phyloP scores from a whole-genome alignment of 495 filamentous ascomycete genomes.

The Aspergillus cristatus region DNA sequence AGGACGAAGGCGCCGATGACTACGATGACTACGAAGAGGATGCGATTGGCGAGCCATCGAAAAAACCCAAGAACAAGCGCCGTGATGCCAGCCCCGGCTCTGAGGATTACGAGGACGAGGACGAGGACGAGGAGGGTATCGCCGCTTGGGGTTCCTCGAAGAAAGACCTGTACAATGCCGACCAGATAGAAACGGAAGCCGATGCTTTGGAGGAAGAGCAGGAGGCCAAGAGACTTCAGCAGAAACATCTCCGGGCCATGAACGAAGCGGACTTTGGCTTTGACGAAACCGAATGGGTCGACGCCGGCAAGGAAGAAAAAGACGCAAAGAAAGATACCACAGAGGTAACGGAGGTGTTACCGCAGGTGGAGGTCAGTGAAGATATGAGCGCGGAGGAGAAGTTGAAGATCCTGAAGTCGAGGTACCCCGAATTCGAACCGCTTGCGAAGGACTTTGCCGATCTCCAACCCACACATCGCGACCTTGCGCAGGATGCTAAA shows the following conservation, averaged over 20 bases:
- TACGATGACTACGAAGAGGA: slow-evolving; percentile 33
- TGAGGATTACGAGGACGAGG: slow-evolving; percentile 24
- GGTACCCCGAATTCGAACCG: slow-evolving; percentile 88
- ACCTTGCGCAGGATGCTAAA: slow-evolving; percentile 48
- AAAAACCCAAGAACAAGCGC: slow-evolving; percentile 15
- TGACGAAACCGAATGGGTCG: slow-evolving; percentile 76
- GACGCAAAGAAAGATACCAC: slow-evolving; percentile 33
- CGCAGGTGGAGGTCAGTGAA: slow-evolving; percentile 69
- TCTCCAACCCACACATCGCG: slow-evolving; percentile 54
- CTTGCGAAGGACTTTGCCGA: slow-evolving; percentile 70
- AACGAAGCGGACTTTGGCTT: slow-evolving; percentile 86
- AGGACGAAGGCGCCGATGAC: slow-evolving; percentile 30
- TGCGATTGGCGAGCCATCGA: slow-evolving; percentile 16
- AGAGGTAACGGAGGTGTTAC: slow-evolving; percentile 72
- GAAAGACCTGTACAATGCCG: slow-evolving; percentile 87
- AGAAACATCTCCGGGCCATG: slow-evolving; percentile 80
- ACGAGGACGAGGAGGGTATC: slow-evolving; percentile 64
- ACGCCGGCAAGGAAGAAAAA: slow-evolving; percentile 29
- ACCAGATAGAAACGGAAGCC: slow-evolving; percentile 80
- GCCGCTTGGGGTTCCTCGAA: slow-evolving; percentile 80
- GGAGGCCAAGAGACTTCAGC: slow-evolving; percentile 77
- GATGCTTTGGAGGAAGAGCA: slow-evolving; percentile 89
- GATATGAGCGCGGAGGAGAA: slow-evolving; percentile 70
- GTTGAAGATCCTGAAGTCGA: slow-evolving; percentile 60
- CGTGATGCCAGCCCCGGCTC: slow-evolving; percentile 13